Conservation (phyloP, 2,329 filamentous ascomycete genomes). For the Mycosphaerelloides madeirae region DNA sequence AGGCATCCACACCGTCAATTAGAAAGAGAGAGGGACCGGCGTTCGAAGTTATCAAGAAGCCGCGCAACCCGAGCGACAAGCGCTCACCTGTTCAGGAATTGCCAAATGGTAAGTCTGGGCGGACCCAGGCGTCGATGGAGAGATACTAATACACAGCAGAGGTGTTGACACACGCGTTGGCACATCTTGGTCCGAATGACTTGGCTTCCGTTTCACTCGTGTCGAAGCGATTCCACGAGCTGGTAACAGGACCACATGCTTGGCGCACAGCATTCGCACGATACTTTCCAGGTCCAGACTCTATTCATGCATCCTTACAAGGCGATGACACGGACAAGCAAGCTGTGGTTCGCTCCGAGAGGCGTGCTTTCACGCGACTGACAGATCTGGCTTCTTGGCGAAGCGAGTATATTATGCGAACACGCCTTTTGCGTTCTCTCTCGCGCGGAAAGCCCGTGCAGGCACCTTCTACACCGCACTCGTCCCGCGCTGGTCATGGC, state of each 20-base stretch:
- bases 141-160: constrained; percentile 52
- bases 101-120: constrained; percentile 67
- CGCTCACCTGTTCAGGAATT: constrained; percentile 54
- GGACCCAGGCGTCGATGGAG: not conserved
- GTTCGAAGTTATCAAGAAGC: constrained; percentile 51
- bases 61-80: constrained; percentile 41
- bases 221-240: constrained; percentile 76
- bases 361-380: constrained; percentile 74
- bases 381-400: constrained; percentile 87
- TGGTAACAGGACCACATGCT: constrained; percentile 86
- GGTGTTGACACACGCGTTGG: constrained; percentile 84
- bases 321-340: constrained; percentile 47
- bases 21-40: constrained; percentile 42
- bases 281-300: constrained; percentile 75
- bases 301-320: constrained; percentile 39
- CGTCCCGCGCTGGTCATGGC: constrained; percentile 50
- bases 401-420: constrained; percentile 89
- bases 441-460: constrained; percentile 72
- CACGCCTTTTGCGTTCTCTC: constrained; percentile 74
- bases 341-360: constrained; percentile 62
- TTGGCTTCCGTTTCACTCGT: constrained; percentile 78
- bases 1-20: constrained; percentile 35
- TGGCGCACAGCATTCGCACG: constrained; percentile 91
- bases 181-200: constrained; percentile 80
- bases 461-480: constrained; percentile 48